Conservation (phyloP, 805 yeast genomes). For the Millerozyma acaciae region DNA sequence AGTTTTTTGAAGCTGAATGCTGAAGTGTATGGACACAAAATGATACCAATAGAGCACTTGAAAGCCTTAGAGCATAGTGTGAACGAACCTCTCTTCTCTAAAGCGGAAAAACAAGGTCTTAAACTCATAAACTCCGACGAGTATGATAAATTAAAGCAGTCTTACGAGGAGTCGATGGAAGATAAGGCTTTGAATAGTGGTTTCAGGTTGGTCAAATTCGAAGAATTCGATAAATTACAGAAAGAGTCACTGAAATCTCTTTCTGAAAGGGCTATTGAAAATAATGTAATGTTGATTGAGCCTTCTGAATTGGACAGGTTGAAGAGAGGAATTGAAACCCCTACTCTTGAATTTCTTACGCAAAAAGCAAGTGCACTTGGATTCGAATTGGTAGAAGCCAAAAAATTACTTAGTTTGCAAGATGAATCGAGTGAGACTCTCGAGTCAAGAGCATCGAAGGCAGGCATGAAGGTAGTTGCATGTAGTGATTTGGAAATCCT, state of each 20-base stretch:
- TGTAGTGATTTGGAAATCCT: slow-evolving; percentile 6
- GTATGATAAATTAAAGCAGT: slow-evolving; percentile 9
- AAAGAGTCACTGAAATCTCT: slow-evolving; percentile 8
- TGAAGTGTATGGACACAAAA: too few relatives aligned
- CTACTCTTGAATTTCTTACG: slow-evolving; percentile 18
- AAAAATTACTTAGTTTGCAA: slow-evolving; percentile 3
- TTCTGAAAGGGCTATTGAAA: slow-evolving; percentile 8
- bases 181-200: slow-evolving; percentile 4
- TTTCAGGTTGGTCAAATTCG: slow-evolving; percentile 6
- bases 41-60: too few relatives aligned
- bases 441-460: slow-evolving; percentile 10
- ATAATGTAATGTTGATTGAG: slow-evolving; percentile 10
- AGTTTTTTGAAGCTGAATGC: too few relatives aligned
- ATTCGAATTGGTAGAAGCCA: slow-evolving; percentile 4
- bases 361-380: slow-evolving; percentile 20
- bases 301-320: slow-evolving; percentile 18
- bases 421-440: slow-evolving; percentile 12
- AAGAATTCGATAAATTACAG: slow-evolving; percentile 11
- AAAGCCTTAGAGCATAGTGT: too few relatives aligned
- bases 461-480: slow-evolving; percentile 12
- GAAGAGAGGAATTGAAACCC: slow-evolving; percentile 12
- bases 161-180: slow-evolving; percentile 5
- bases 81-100: slow-evolving; percentile 9
- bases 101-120: slow-evolving; percentile 7
- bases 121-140: slow-evolving; percentile 12